Conservation (phyloP, 768 basidiomycete species). For the Suillus placidus region DNA sequence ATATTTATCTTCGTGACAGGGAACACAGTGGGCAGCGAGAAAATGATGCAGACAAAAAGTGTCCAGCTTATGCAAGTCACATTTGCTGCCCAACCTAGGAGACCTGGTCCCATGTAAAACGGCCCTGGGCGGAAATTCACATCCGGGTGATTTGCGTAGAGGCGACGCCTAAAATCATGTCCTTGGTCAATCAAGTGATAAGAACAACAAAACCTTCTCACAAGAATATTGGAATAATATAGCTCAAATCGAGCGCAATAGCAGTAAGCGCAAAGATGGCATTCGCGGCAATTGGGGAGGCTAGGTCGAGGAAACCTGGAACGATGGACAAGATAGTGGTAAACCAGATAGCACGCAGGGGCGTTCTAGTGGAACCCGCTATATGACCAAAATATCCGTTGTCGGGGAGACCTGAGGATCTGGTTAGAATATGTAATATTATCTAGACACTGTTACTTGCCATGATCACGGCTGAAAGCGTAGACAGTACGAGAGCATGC, state of each 20-base stretch:
- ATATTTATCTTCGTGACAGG: constrained; percentile 75
- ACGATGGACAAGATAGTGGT: constrained; percentile 68
- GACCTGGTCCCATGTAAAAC: constrained; percentile 79
- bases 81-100: constrained; percentile 64
- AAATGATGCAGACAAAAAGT: constrained; percentile 67
- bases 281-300: constrained; percentile 73
- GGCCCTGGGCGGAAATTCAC: constrained; percentile 86
- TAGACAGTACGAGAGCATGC: constrained; percentile 82
- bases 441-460: constrained; percentile 33
- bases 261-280: constrained; percentile 84
- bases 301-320: constrained; percentile 75
- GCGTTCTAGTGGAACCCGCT: constrained; percentile 65
- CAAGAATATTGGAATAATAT: constrained; percentile 81
- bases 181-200: neutral
- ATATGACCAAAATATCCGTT: constrained; percentile 74
- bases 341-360: constrained; percentile 76
- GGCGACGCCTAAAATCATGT: constrained; percentile 46
- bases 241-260: constrained; percentile 76
- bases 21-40: constrained; percentile 67
- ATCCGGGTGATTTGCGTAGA: constrained; percentile 74
- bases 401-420: constrained; percentile 66
- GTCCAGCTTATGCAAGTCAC: constrained; percentile 70
- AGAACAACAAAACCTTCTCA: constrained; percentile 21
- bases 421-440: constrained; percentile 7
- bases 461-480: constrained; percentile 82